These are phyloP conservation scores for Tardiomyces depauwii DNA, from an alignment of 1,139 yeast species.

Conservation along the genomic window DNA sequence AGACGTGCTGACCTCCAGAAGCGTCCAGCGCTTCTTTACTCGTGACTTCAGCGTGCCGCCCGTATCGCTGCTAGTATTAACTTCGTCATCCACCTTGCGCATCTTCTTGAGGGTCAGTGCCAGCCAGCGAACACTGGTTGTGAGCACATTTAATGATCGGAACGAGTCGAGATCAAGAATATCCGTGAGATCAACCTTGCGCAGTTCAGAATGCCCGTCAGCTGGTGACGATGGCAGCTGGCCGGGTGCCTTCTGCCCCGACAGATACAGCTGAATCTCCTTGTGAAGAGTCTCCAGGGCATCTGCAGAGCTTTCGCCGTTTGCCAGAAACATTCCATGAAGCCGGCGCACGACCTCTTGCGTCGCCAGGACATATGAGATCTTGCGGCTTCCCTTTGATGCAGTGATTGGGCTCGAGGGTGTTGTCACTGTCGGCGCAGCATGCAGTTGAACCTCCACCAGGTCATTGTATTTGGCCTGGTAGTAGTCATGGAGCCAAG, in stretches of 20 bases:
- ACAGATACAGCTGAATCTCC: neutral
- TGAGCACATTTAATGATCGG: conserved; percentile 13
- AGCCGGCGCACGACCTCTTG: neutral
- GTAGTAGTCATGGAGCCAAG: conserved; percentile 12
- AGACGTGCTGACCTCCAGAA: conserved; percentile 16
- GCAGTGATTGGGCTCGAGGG: neutral
- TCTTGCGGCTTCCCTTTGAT: neutral
- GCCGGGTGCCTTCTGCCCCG: neutral
- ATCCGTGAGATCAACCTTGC: conserved; percentile 6
- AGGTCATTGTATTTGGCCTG: conserved; percentile 11
- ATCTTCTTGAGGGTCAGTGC: conserved; percentile 12
- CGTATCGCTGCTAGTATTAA: conserved; percentile 2
- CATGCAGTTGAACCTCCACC: conserved; percentile 10
- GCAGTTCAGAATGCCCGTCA: neutral
- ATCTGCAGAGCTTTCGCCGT: neutral
- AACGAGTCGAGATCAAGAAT: conserved; percentile 15
- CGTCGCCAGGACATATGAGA: neutral
- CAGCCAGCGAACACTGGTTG: conserved; percentile 18
- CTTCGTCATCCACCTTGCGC: conserved; percentile 11
- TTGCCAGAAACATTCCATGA: neutral
- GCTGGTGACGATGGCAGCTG: conserved; percentile 1
- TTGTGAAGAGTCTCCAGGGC: neutral
- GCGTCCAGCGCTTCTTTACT: conserved; percentile 22
- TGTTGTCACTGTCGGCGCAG: neutral
- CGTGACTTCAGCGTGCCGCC: conserved; percentile 11